phyloP scores from a whole-genome alignment of 768 basidiomycete genomes.

The Kwoniella pini region DNA sequence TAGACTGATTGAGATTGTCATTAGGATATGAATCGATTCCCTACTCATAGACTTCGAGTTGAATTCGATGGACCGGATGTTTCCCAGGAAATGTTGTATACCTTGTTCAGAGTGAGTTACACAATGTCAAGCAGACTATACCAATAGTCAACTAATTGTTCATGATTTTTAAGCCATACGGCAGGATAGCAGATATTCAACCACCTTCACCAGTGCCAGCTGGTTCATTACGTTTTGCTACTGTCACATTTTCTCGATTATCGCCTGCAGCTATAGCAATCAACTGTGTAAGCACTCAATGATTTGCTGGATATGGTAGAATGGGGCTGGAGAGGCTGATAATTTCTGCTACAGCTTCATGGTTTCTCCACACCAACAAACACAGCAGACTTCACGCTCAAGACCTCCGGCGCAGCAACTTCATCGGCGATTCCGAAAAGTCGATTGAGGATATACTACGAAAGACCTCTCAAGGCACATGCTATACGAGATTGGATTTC shows the following conservation, averaged over 20 bases:
- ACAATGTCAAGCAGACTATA: background rate
- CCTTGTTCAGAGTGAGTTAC: conserved; percentile 68
- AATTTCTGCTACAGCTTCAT: conserved; percentile 34
- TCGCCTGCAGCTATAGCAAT: conserved; percentile 77
- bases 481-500: conserved; percentile 54
- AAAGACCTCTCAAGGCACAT: conserved; percentile 52
- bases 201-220: conserved; percentile 65
- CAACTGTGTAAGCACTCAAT: conserved; percentile 61
- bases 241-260: conserved; percentile 64
- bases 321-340: too few relatives aligned
- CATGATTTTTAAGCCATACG: conserved; percentile 66
- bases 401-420: conserved; percentile 23
- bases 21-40: conserved; percentile 82
- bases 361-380: conserved; percentile 54
- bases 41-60: conserved; percentile 71
- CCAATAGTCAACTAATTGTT: background rate
- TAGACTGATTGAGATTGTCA: background rate
- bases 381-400: conserved; percentile 49
- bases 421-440: conserved; percentile 35
- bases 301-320: too few relatives aligned
- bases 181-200: conserved; percentile 69
- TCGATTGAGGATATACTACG: conserved; percentile 50
- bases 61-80: conserved; percentile 87
- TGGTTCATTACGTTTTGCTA: conserved; percentile 68
- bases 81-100: conserved; percentile 74